Evolutionary conservation across 371 early-diverging fungal species (phyloP), one percentile per base, ranked within the genome.

Genomic region (Synchytrium microbalum): DNA sequence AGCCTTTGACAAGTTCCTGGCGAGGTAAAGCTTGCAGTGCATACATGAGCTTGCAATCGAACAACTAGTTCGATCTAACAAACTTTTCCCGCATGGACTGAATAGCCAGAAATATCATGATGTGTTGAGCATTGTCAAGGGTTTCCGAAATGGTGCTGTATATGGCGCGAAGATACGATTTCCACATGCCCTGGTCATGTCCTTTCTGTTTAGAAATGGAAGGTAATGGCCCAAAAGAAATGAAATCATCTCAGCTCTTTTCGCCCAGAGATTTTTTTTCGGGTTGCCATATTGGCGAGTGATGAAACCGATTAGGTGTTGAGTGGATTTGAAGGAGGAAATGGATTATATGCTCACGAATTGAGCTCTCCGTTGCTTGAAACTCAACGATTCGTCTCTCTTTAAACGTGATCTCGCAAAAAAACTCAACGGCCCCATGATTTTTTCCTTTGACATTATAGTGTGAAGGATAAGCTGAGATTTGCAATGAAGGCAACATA

Each of bases 151-250:
- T 74, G 98, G 98, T 65, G 82, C 92, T 55, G 96, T 97, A 8
- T 97, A 96, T 69, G 96, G 98, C 52, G 88, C 95, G 38, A 95
- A 96, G 75, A 88, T 97, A 58, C 80, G 98, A 54, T 95, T 96
- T 67, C 98, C 98, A 27, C 96, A 97, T 75, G 98, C 98, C 13
- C 76, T 97, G 0, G 96, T 97, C 63, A 97, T 97, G 98, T 92
- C 96, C 26, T 79, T 96, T 66, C 79, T 97, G 64, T 97, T 97
- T 79, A 85, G 95, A 32, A 74, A 79, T 29, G 92, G 91, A 64
- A 87, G 86, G 93, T 95, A 85, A 72, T 82, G 70, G 51, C 51
- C n/a, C n/a, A n/a, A n/a, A n/a, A n/a, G n/a, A n/a, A n/a, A n/a
- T n/a, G n/a, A n/a, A n/a, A n/a, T n/a, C n/a, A n/a, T n/a, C n/a